A percentile compares a stretch with the other conserved stretches of the same genome.
phyloP scores from a whole-genome alignment of 306 rosid species.

The Abrus precatorius region DNA sequence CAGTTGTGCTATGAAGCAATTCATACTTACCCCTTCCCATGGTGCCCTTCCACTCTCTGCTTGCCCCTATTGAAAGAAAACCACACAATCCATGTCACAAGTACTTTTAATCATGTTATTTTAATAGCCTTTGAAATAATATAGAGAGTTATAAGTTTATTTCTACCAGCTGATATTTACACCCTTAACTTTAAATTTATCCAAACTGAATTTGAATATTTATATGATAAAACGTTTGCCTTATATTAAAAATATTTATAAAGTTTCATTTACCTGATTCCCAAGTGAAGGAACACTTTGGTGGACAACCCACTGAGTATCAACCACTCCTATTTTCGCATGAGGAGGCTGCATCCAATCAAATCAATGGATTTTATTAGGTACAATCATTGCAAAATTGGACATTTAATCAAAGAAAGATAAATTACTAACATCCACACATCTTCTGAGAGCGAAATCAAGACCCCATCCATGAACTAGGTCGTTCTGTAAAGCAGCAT shows the following conservation, averaged over 20 bases:
- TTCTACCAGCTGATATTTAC: not conserved
- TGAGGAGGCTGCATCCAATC: conserved; percentile 68
- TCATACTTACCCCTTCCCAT: conserved; percentile 82
- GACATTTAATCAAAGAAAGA: not conserved
- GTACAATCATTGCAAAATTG: not conserved
- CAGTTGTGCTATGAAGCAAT: not conserved
- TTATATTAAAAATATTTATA: not conserved
- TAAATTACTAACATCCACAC: conserved; percentile 67
- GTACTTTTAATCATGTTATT: not conserved
- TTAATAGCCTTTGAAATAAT: not conserved
- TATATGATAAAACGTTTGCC: too few species aligned
- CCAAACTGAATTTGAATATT: too few species aligned
- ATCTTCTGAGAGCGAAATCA: conserved; percentile 84
- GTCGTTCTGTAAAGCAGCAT: conserved; percentile 67
- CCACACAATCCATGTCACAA: conserved; percentile 23
- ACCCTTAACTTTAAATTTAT: not conserved
- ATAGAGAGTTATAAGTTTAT: not conserved
- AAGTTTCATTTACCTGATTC: conserved; percentile 66
- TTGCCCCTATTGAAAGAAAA: conserved; percentile 64
- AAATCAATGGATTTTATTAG: conserved; percentile 13
- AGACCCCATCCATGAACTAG: conserved; percentile 98
- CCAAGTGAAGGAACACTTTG: conserved; percentile 89
- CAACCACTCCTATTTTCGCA: conserved; percentile 93
- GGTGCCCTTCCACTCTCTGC: conserved; percentile 66
- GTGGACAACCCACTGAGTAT: conserved; percentile 88